Base-by-base conservation (phyloP, 192 early-diverging fungal genomes). In the Backusella circina region DNA sequence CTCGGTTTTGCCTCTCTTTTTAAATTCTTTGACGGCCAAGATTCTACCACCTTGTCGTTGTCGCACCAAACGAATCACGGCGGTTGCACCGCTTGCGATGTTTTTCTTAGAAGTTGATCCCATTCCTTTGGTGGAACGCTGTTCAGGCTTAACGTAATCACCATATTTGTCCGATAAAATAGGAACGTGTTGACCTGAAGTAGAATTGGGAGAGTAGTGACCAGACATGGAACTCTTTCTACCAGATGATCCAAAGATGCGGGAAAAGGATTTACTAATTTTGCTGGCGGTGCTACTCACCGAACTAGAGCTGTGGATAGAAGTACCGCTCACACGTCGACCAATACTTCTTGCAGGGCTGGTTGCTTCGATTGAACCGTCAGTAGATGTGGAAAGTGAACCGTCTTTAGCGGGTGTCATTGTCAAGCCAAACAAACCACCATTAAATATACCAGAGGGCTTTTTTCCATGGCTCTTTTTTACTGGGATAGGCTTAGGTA, bases 11-110 rank as follows among this genome's bases (percentile, higher is more conserved):
- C 88, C 83, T 71, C 92, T 86, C 36, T 81, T 81, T 68, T 94
- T 88, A 84, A 99, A 99, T 76, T 98, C 95, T 83, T 99, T 99
- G 82, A 99, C 91, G 23, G 97, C 97, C 78, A 90, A 95, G 51
- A 94, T 88, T 74, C 89, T 90, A 38, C 90, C 90, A 65, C 76
- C 79, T 82, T 92, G 83, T 84, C 93, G 79, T 86, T 92, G 92
- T 83, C 93, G 91, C 2, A 89, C 94, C 6, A 99, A 83, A 23
- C 79, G 79, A 65, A 99, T 97, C 6, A 97, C 93, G 1, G 97
- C 97, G 3, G 95, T 96, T 1, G 95, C 96, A 28, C 97, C 97
- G 68, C 89, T 89, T 8, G 96, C 97, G 41, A 99, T 92, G 33
- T 77, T 77, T 57, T 81, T 77, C 54, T 77, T 76, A 69, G 65